Conservation (phyloP, 2,329 filamentous ascomycete genomes). For the Teratosphaeria gauchensis region DNA sequence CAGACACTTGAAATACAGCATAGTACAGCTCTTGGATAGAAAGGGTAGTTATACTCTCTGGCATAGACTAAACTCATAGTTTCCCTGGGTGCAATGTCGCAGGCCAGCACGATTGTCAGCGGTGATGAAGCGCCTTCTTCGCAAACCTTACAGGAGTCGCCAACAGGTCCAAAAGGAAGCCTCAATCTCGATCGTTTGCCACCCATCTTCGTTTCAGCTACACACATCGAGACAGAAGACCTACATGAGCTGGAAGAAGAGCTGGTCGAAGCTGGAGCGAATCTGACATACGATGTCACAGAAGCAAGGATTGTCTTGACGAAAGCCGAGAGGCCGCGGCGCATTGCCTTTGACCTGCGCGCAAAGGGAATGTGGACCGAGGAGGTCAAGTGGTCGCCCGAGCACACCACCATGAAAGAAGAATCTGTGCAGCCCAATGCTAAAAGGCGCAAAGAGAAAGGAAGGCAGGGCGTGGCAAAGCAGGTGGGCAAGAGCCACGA, state of each 20-base stretch:
- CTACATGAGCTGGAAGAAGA: conserved; percentile 55
- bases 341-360: conserved; percentile 70
- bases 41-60: background rate
- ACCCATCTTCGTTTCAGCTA: conserved; percentile 62
- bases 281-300: conserved; percentile 59
- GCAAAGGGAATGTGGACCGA: conserved; percentile 52
- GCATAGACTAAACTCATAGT: background rate
- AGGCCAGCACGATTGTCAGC: background rate
- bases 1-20: background rate
- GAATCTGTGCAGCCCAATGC: background rate
- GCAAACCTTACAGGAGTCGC: conserved; percentile 2
- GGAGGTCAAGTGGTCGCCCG: conserved; percentile 28
- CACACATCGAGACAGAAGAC: conserved; percentile 56
- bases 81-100: background rate
- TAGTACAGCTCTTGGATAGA: background rate
- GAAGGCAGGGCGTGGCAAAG: background rate
- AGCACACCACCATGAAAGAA: background rate
- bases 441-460: background rate
- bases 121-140: conserved; percentile 1
- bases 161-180: background rate
- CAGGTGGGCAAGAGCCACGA: background rate
- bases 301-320: conserved; percentile 69
- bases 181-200: conserved; percentile 43
- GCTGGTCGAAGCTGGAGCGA: conserved; percentile 45
- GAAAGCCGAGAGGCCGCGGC: conserved; percentile 57